Evolutionary conservation across 2,329 filamentous ascomycete genomes (phyloP).

Genomic region (Ophiostoma perfectum): DNA sequence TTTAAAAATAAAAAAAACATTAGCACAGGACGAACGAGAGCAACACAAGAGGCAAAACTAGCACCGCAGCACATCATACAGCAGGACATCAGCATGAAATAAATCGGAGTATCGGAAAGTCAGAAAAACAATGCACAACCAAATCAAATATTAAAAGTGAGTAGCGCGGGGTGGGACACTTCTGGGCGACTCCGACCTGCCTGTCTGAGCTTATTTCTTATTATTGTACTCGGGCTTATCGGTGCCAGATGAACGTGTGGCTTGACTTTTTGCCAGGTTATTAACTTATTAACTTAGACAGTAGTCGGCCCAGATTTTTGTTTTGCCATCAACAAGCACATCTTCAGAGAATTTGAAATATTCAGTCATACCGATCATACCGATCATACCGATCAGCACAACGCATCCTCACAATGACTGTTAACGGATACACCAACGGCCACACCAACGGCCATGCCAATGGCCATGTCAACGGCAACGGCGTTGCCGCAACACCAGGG

Average conservation of each 20-base stretch:
- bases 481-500: neutral
- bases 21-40: neutral
- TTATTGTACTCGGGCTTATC: slow-evolving; percentile 15
- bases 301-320: neutral
- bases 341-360: neutral
- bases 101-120: neutral
- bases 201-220: slow-evolving; percentile 5
- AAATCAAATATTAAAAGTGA: neutral
- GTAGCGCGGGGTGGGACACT: slow-evolving; percentile 8
- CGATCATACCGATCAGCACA: neutral
- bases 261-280: neutral
- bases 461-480: slow-evolving; percentile 20
- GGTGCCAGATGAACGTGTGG: slow-evolving; percentile 11
- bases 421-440: slow-evolving; percentile 20
- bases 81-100: neutral
- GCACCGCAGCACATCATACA: neutral
- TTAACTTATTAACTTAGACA: neutral
- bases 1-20: neutral
- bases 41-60: neutral
- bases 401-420: slow-evolving; percentile 4
- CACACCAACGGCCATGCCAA: slow-evolving; percentile 16
- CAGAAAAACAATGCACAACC: neutral
- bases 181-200: neutral
- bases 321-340: slow-evolving; percentile 2
- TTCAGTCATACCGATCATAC: neutral